Evolutionary conservation across 2,329 filamentous ascomycete genomes (phyloP), one percentile per base, ranked within the genome.

Genomic region (Alternaria tenuissima): DNA sequence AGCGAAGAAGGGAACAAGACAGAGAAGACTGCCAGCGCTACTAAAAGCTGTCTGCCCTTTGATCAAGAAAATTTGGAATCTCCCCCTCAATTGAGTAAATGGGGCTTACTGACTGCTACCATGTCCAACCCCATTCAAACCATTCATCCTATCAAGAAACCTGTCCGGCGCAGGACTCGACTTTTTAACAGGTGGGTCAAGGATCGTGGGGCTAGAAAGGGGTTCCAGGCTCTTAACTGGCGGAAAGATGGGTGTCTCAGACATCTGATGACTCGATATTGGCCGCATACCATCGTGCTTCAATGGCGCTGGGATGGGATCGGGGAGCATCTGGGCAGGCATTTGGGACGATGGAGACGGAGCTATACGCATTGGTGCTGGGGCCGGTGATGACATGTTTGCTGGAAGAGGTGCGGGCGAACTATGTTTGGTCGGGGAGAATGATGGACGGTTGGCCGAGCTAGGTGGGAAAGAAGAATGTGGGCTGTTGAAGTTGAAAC

Each of bases 181-280:
- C 60, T 82, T 80, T 79, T 91, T 88, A 65, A 87, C 81, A 2
- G 87, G 88, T 24, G 88, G 87, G 16, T 85, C 87, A 52, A 88
- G 73, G 58, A 88, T 87, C 64, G 86, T 84, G 57, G 84, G 81
- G 14, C 82, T 83, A 2, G 85, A 83, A 42, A 84, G 86, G 0
- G 88, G 88, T 9, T 86, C 85, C 48, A 91, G 73, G 1, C 85
- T 81, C 41, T 86, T 82, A 2, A 84, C 76, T 0, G 88, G 88
- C 5, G 88, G 88, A 3, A 90, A 77, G 24, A 89, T 82, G 0
- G 84, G 79, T 9, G 70, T 75, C 52, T 77, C 74, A 3, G 68
- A 69, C 47, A 76, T 65, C 20, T 69, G 70, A n/a, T 78, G 76
- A 38, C 72, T 76, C 4, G 72, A 74, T 6, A 69, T 46, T 1